A percentile compares a stretch with the other conserved stretches of the same genome.
These are phyloP conservation scores for Amauroascus niger DNA, from an alignment of 2,329 filamentous ascomycete species.

Conservation along the genomic window DNA sequence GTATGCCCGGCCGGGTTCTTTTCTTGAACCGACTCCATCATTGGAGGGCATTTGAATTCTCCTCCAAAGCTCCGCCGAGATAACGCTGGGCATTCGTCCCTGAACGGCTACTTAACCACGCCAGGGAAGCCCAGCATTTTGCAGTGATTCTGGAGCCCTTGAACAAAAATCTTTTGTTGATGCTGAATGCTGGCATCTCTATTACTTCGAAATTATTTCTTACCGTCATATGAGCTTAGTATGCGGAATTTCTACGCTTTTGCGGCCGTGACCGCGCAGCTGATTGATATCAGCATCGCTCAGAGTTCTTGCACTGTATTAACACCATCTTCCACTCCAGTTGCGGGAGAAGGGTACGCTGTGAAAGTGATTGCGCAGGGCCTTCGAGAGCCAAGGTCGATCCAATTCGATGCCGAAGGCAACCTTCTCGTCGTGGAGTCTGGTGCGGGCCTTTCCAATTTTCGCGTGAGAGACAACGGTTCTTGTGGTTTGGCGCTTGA, in stretches of 20 bases:
- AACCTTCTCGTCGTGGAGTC: slow-evolving; percentile 42
- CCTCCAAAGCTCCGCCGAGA: neutral
- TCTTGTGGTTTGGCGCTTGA: slow-evolving; percentile 9
- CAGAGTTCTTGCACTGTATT: slow-evolving; percentile 7
- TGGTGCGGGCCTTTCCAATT: slow-evolving; percentile 30
- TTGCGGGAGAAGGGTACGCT: slow-evolving; percentile 8
- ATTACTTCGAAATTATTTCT: neutral
- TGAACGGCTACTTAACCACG: neutral
- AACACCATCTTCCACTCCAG: slow-evolving; percentile 9
- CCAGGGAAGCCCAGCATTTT: neutral
- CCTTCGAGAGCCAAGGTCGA: slow-evolving; percentile 32
- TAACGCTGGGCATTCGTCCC: neutral
- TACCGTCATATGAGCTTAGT: neutral
- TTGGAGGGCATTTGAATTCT: neutral
- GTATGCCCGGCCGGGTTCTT: neutral
- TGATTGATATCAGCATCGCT: neutral
- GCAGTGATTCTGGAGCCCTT: neutral
- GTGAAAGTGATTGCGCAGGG: slow-evolving; percentile 9
- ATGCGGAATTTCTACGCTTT: slow-evolving; percentile 6
- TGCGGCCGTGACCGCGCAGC: neutral
- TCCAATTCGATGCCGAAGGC: slow-evolving; percentile 41
- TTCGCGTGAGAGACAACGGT: slow-evolving; percentile 31
- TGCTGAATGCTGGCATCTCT: neutral
- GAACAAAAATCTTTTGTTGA: neutral
- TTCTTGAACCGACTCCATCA: neutral